Percentiles rank a stretch among this genome's conserved stretches.
phyloP scores from a whole-genome alignment of 2,329 filamentous ascomycete genomes.

The Tolypocladium sp. region DNA sequence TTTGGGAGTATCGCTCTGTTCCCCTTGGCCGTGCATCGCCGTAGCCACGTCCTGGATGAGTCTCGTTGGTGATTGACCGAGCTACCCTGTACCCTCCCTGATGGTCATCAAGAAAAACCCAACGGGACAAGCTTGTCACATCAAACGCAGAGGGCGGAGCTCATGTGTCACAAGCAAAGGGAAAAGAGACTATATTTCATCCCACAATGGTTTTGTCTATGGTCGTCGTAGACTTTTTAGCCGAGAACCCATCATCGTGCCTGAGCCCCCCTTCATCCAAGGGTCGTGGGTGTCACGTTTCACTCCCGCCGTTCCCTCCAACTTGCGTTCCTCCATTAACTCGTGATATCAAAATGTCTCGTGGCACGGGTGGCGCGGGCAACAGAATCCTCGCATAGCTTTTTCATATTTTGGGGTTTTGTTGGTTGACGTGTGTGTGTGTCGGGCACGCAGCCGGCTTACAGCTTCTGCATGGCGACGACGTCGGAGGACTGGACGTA shows the following conservation, averaged over 20 bases:
- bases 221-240: neutral
- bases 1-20: neutral
- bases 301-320: neutral
- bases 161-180: neutral
- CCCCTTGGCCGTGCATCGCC: neutral
- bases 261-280: neutral
- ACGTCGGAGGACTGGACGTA: constrained; percentile 92
- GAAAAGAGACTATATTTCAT: neutral
- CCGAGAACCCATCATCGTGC: neutral
- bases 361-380: neutral
- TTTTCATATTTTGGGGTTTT: neutral
- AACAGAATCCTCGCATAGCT: neutral
- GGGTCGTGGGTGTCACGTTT: neutral
- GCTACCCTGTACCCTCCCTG: neutral
- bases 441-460: constrained; percentile 26
- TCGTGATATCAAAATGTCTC: constrained; percentile 1
- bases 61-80: neutral
- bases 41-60: neutral
- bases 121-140: too few relatives aligned
- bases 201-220: neutral
- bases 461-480: constrained; percentile 88
- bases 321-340: neutral
- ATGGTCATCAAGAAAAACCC: neutral
- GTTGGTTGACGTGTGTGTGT: neutral
- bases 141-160: neutral